phyloP scores from a whole-genome alignment of 306 rosid genomes.

The Castanopsis chinensis region DNA sequence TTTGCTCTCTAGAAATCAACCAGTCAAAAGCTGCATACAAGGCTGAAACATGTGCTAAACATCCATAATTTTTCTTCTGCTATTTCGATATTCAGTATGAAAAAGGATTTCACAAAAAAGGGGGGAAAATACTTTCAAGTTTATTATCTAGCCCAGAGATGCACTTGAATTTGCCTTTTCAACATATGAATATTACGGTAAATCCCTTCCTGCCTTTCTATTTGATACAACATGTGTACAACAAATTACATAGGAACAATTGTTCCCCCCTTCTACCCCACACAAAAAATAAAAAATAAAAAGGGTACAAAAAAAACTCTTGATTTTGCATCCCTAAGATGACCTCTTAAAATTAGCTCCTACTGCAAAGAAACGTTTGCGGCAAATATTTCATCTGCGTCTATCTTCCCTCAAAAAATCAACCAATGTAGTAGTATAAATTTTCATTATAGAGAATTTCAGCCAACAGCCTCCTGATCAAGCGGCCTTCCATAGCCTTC shows the following conservation, averaged over 20 bases:
- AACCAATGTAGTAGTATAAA: constrained; percentile 6
- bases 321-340: constrained; percentile 16
- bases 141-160: not conserved
- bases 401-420: constrained; percentile 25
- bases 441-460: constrained; percentile 24
- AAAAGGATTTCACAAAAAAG: not conserved
- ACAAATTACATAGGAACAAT: constrained; percentile 10
- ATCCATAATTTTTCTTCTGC: not conserved
- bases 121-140: not conserved
- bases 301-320: not conserved
- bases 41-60: not conserved
- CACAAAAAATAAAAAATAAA: too few relatives aligned
- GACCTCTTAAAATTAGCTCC: constrained; percentile 22
- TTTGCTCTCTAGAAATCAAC: not conserved
- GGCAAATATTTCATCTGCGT: constrained; percentile 17
- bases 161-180: constrained; percentile 16
- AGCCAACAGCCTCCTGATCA: not conserved
- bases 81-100: not conserved
- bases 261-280: too few relatives aligned
- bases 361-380: constrained; percentile 29
- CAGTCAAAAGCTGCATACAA: not conserved
- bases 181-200: not conserved
- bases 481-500: not conserved
- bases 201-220: constrained; percentile 1
- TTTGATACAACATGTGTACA: constrained; percentile 19